Base-by-base conservation (phyloP, 202 grass and related monocot species). In the Elaeis oleifera region DNA sequence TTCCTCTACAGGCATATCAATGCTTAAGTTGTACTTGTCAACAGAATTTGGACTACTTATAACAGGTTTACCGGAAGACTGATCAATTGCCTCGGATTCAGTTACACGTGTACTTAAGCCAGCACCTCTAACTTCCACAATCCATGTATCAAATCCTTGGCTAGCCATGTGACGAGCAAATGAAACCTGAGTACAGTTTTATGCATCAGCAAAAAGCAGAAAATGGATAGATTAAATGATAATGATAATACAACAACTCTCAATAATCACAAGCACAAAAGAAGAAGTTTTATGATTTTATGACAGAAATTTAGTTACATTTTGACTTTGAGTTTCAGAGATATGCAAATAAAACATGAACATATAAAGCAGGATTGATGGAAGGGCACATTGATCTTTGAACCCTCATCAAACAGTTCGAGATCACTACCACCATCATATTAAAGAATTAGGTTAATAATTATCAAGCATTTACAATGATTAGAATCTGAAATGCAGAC, bases 131-230 rank as follows among this genome's bases (percentile, higher is more conserved):
- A 92, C 80, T 89, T 97, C 92, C 61, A 97, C 84, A 51, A 97
- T 83, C 92, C 92, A 97, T 58, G 88, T 97, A 81, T 97, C 92
- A 71, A 92, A 97, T 27, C 92, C 92, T 86, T 97, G 84, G 63
- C 81, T 86, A 60, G 82, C 83, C 92, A 97, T 97, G 70, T 92
- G 84, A 63, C 84, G 92, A 64, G 92, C 92, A 89, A 97, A 97
- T 71, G 92, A 97, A 67, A 88, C 88, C 92, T 97, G 79, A 15
- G 57, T 68, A 3, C 54, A 75, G 71, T 69, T 74, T 74, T 72
- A 60, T 53, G 67, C 23, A 63, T 58, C 49, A 74, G 36, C 20
- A 64, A 59, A 51, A 74, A 49, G 16, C 17, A 18, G 8, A 32
- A 66, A 57, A 44, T 16, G 29, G 11, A 29, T 21, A 28, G 3